Base-by-base conservation (phyloP, 768 basidiomycete genomes). In the Mycena vitilis region DNA sequence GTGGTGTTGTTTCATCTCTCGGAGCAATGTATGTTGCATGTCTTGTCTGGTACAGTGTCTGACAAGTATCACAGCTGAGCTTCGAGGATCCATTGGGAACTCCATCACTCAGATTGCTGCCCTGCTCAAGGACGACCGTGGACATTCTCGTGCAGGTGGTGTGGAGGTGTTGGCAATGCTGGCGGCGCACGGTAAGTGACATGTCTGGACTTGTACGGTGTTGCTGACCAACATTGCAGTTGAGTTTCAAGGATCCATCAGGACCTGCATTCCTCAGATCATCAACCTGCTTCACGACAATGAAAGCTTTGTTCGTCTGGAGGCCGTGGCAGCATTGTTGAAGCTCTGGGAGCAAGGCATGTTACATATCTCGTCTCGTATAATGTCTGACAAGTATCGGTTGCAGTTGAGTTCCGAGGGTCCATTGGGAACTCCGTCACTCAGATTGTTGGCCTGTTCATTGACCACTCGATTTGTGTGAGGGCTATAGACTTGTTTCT, bases 1-100 rank as follows among this genome's bases (percentile, higher is more conserved):
- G 55, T 6, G 4, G 55, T 20, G 37, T 42, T 56, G 5, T 56
- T 18, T 6, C 23, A 20, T 37, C 55, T 56, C 55, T 56, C 55
- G 37, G 37, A 56, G 55, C 55, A 56, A 56, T 37, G 42, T 58
- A 47, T 58, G 44, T 25, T 45, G 45, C 44, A 58, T 58, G 45
- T 45, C 12, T 30, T 7, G 42, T 34, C 23, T 36, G 42, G 57
- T 44, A 58, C 45, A 25, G 44, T 58, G 25, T 45, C 57, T 58
- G 22, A 58, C 25, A 42, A 58, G 22, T 42, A 44, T 18, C 45
- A 16, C 34, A 58, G 57, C 57, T 18, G 57, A 45, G 57, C 18
- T 45, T 42, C 57, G 44, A 30, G 44, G 44, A 25, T 45, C 57
- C 42, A 45, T 58, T 45, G 44, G 30, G 25, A 45, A 22, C 23